Conservation (phyloP, 805 yeast species). For the Torulaspora gathmanii region DNA sequence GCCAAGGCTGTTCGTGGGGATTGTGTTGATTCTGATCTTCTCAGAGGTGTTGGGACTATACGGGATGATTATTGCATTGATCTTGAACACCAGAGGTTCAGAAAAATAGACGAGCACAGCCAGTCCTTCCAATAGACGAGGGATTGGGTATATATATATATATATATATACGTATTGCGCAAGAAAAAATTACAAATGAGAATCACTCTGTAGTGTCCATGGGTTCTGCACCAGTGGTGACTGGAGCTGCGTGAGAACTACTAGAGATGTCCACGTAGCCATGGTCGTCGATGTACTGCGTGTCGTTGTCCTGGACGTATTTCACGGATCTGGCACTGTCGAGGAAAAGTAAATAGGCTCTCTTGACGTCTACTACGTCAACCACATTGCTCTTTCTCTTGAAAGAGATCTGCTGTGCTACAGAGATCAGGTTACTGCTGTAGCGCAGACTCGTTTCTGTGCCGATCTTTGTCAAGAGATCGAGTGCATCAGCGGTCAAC, state of each 20-base stretch:
- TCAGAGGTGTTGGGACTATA: slow-evolving; percentile 87
- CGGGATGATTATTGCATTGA: slow-evolving; percentile 93
- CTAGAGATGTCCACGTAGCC: slow-evolving; percentile 63
- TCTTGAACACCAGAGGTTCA: slow-evolving; percentile 83
- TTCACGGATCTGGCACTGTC: slow-evolving; percentile 88
- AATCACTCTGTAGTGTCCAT: slow-evolving; percentile 36
- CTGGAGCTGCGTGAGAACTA: slow-evolving; percentile 38
- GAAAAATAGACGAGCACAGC: slow-evolving; percentile 31
- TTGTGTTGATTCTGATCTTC: slow-evolving; percentile 81
- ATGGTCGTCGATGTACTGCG: slow-evolving; percentile 69
- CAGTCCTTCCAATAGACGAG: background rate
- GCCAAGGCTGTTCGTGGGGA: slow-evolving; percentile 83
- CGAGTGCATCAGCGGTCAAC: slow-evolving; percentile 74
- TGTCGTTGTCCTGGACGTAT: slow-evolving; percentile 64
- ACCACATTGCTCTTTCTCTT: slow-evolving; percentile 67
- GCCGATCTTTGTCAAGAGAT: slow-evolving; percentile 83
- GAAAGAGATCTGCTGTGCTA: slow-evolving; percentile 78
- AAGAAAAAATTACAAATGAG: slow-evolving; percentile 1
- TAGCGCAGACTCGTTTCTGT: slow-evolving; percentile 87
- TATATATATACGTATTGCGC: slow-evolving; percentile 2
- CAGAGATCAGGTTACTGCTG: slow-evolving; percentile 85
- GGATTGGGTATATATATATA: slow-evolving; percentile 2
- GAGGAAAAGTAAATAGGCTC: slow-evolving; percentile 79
- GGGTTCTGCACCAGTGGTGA: slow-evolving; percentile 26
- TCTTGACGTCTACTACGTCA: slow-evolving; percentile 77